Evolutionary conservation across 495 filamentous ascomycete genomes (phyloP), one percentile per base, ranked within the genome.

Genomic region (Terfezia boudieri): DNA sequence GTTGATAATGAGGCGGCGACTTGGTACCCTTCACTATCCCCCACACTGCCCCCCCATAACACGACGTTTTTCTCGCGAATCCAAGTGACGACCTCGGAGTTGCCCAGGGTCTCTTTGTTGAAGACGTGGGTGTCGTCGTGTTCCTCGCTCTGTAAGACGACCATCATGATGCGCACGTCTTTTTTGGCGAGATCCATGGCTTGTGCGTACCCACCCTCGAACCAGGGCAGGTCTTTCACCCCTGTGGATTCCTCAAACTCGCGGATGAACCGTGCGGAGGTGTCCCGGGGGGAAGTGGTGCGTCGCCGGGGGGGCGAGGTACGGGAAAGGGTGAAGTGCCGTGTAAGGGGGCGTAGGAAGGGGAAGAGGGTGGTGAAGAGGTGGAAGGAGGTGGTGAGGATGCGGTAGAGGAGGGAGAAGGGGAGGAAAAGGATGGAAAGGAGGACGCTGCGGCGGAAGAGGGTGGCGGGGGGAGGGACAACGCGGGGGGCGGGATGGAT

Each of bases 11-110:
- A 81, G 36, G 75, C 76, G 36, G 86, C 76, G 23, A 94, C 85
- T 65, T 95, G 86, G 64, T 93, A 95, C 6, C 87, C 83, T 67
- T 98, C 90, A 5, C 86, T 79, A 62, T 98, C 90, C 58, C 83
- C 78, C 1, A 96, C 81, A 56, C 82, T 92, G 17, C 92, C 90
- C 17, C 78, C 86, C 90, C 90, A 98, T 4, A 96, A 64, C 3
- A 95, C 70, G 43, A 95, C 75, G 58, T 83, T 81, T 63, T 87
- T 82, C 56, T 85, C 74, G 53, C 76, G 81, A 63, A 96, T 60
- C 56, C 83, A 94, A 23, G 70, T 65, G 16, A 80, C 71, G 3
- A 93, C 76, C 50, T 89, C 81, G 16, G 76, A 76, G 10, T 81
- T 74, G 8, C 92, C 72, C 0, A 98, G 75, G 0, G 86, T 95